phyloP scores from a whole-genome alignment of 2,329 filamentous ascomycete species.

The Penicillium sclerotiorum region DNA sequence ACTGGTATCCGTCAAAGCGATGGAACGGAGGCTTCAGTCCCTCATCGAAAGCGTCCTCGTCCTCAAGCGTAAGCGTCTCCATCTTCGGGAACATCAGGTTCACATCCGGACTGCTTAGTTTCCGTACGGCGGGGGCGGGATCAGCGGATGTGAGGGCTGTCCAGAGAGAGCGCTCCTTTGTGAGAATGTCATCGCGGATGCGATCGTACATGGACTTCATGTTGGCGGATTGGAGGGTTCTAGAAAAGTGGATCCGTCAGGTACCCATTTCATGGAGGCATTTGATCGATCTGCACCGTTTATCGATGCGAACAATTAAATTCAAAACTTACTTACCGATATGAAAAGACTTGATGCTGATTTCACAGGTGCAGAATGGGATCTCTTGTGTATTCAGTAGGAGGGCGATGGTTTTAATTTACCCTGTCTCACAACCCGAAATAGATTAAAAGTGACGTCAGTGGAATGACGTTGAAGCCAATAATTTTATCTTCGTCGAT shows the following conservation, averaged over 20 bases:
- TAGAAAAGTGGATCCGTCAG: not conserved
- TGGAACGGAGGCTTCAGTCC: constrained; percentile 38
- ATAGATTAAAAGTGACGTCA: constrained; percentile 24
- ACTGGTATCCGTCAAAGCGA: constrained; percentile 37
- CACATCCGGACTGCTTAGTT: constrained; percentile 34
- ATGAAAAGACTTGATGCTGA: too few species aligned
- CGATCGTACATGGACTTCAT: constrained; percentile 43
- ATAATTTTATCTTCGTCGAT: constrained; percentile 5
- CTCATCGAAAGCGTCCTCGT: constrained; percentile 26
- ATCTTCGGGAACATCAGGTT: constrained; percentile 39
- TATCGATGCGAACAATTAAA: not conserved
- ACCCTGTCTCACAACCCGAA: not conserved
- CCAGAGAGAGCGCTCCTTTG: constrained; percentile 40
- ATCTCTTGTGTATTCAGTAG: too few species aligned
- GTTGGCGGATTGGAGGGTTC: constrained; percentile 2
- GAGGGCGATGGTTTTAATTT: constrained; percentile 12
- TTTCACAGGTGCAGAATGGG: too few species aligned
- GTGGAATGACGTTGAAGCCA: constrained; percentile 17
- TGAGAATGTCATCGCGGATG: constrained; percentile 38
- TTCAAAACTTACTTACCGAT: not conserved
- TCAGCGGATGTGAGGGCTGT: constrained; percentile 42
- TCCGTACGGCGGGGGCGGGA: constrained; percentile 37
- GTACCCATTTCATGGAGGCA: not conserved
- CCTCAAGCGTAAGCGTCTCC: constrained; percentile 35
- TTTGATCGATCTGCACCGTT: not conserved